Base-by-base conservation (phyloP, 345 rosid species). In the Fremontodendron californicum region DNA sequence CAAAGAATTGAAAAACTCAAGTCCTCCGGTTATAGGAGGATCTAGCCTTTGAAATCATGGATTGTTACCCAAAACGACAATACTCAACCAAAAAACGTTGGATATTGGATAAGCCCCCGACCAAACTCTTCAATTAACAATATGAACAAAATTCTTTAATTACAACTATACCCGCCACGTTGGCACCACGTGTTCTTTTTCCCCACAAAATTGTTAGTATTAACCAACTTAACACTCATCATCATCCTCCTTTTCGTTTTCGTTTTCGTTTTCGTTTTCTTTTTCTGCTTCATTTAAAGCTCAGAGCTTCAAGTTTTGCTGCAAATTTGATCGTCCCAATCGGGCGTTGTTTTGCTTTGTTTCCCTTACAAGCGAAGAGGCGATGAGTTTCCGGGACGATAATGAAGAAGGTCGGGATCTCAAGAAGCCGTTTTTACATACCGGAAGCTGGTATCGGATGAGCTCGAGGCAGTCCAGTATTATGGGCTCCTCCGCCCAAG, bases 371-470 rank as follows among this genome's bases (percentile, higher is more conserved):
- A n/a, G 11, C 3, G 48, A 29, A 27, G 43, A 21, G 39, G 29
- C 77, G 42, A 88, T 89, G 92, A 86, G 91, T 73, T 85, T 84
- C 78, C 74, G 86, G 72, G 93, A 90, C 0, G 95, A 91, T 2
- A 67, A 12, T 4, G 93, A 87, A 19, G 96, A 91, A 16, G 86
- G 85, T 49, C 85, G 86, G 49, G 90, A 88, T 35, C 61, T 89
- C 19, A 77, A 84, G 85, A 91, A 91, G 78, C 96, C 93, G 29
- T 88, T 91, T 76, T 81, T 91, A 37, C 96, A 91, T 70, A 86
- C 92, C 0, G 96, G 96, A 63, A 91, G 93, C 74, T 90, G 96
- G 96, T 91, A 89, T 81, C 84, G 86, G 60, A 91, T 87, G 92
- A 79, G 87, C n/a, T 89, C 97, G 0, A 81, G 90, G 61, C 95